A percentile compares a stretch with the other conserved stretches of the same genome.
Conservation (phyloP, 1,284 basidiomycete genomes). For the Anthracocystis panici-leucophaei region DNA sequence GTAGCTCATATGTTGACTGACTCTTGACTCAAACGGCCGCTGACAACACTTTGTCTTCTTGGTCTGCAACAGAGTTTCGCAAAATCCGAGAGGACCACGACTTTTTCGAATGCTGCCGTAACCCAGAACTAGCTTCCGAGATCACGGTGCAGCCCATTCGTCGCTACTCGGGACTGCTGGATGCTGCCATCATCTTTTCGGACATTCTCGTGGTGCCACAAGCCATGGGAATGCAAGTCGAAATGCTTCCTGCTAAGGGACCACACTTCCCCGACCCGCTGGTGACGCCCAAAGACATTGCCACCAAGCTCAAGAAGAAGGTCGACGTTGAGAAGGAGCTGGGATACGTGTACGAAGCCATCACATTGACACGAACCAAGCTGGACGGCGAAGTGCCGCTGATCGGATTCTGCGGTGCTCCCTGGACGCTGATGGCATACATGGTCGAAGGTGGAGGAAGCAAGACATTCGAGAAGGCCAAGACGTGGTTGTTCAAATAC, state of each 20-base stretch:
- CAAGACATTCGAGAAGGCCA: slow-evolving; percentile 68
- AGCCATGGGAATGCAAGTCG: slow-evolving; percentile 68
- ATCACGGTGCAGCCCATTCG: slow-evolving; percentile 68
- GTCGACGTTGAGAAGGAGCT: slow-evolving; percentile 68
- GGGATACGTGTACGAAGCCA: slow-evolving; percentile 68
- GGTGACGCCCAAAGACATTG: slow-evolving; percentile 62
- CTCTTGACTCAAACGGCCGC: not conserved
- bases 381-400: slow-evolving; percentile 68
- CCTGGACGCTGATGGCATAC: slow-evolving; percentile 70
- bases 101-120: slow-evolving; percentile 69
- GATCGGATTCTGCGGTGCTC: slow-evolving; percentile 69
- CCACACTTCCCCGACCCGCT: slow-evolving; percentile 67
- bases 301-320: slow-evolving; percentile 60
- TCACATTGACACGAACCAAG: slow-evolving; percentile 62
- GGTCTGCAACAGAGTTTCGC: slow-evolving; percentile 59
- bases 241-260: slow-evolving; percentile 68
- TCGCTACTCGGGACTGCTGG: slow-evolving; percentile 65
- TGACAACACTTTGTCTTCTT: not conserved
- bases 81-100: slow-evolving; percentile 67
- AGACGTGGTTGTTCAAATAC: slow-evolving; percentile 67
- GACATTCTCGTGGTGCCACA: slow-evolving; percentile 69
- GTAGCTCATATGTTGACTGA: slow-evolving; percentile 30
- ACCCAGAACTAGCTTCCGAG: slow-evolving; percentile 66
- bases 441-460: slow-evolving; percentile 69
- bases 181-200: slow-evolving; percentile 69